A percentile compares a stretch with the other conserved stretches of the same genome.
Conservation (phyloP, 148 eudicot genomes). For the Nepenthes mirabilis region DNA sequence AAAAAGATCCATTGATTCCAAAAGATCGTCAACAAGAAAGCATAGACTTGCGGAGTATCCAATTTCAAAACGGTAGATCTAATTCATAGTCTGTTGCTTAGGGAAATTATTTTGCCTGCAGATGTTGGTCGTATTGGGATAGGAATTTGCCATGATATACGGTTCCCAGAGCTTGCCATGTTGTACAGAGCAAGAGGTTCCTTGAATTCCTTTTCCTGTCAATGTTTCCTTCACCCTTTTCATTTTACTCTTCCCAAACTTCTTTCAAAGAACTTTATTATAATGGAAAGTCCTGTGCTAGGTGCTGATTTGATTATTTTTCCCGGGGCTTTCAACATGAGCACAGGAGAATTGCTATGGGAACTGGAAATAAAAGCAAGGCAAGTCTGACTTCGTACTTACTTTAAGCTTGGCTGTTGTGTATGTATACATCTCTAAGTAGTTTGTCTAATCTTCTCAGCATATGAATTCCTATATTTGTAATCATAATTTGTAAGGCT, state of each 20-base stretch:
- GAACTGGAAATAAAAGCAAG: constrained; percentile 50
- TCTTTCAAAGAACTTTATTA: too few relatives aligned
- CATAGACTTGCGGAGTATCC: neutral
- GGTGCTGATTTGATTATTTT: constrained; percentile 17
- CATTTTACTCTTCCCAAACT: too few relatives aligned
- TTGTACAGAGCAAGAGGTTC: constrained; percentile 40
- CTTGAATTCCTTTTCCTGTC: neutral
- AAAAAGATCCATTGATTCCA: too few relatives aligned
- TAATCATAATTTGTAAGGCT: too few relatives aligned
- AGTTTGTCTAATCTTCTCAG: too few relatives aligned
- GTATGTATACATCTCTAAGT: too few relatives aligned
- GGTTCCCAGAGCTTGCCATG: constrained; percentile 49
- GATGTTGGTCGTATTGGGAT: constrained; percentile 42
- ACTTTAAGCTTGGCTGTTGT: too few relatives aligned
- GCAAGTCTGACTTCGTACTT: constrained; percentile 10
- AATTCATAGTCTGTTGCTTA: neutral
- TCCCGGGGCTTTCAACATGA: constrained; percentile 55
- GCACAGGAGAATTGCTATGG: constrained; percentile 40
- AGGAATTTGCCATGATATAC: constrained; percentile 52
- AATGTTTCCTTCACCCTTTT: too few relatives aligned
- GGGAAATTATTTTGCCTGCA: constrained; percentile 6
- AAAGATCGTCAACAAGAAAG: too few relatives aligned
- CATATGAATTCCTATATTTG: too few relatives aligned
- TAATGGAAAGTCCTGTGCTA: too few relatives aligned
- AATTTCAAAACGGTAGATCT: too few relatives aligned